Evolutionary conservation across 306 rosid species (phyloP).

Genomic region (Crotalaria pallida): DNA sequence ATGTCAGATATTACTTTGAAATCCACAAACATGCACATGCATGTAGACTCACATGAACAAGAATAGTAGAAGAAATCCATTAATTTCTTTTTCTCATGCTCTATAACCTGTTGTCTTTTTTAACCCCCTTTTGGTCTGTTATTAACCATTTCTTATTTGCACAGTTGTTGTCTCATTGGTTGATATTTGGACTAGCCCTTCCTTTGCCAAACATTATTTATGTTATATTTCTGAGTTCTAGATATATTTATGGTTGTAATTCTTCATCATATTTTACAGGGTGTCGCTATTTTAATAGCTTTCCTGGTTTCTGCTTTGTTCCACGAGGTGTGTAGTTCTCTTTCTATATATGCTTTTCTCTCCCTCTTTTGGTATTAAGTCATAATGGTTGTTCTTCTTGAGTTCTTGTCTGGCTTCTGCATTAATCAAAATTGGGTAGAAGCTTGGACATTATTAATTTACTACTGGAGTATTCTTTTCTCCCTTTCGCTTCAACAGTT

Average conservation of each 20-base stretch:
- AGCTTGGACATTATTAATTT: not conserved
- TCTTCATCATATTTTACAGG: constrained; percentile 43
- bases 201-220: not conserved
- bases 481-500: not conserved
- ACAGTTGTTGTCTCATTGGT: not conserved
- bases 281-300: constrained; percentile 55
- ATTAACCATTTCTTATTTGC: not conserved
- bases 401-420: constrained; percentile 9
- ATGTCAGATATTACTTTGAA: not conserved
- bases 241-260: not conserved
- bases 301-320: constrained; percentile 88
- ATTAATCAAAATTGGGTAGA: not conserved
- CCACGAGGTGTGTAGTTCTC: constrained; percentile 69
- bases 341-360: not conserved
- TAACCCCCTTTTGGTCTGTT: not conserved
- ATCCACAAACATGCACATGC: not conserved
- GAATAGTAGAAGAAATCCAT: not conserved
- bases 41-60: not conserved
- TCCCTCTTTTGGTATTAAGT: not conserved
- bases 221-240: constrained; percentile 1
- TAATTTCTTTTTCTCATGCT: not conserved
- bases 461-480: not conserved
- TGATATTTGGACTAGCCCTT: not conserved
- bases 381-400: constrained; percentile 7
- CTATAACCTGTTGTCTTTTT: not conserved